Conservation (phyloP, 805 yeast genomes). For the Saturnispora hagleri region DNA sequence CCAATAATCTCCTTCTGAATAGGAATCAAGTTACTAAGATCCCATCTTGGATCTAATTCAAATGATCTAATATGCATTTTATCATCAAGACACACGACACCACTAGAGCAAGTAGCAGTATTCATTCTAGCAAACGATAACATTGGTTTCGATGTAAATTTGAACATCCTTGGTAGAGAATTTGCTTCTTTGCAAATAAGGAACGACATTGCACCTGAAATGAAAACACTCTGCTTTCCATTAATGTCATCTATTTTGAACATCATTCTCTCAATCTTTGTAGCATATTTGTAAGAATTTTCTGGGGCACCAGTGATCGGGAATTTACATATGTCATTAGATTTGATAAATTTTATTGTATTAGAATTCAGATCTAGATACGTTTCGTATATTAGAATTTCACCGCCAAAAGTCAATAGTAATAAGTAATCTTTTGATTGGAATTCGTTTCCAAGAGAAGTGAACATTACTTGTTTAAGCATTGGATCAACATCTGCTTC, state of each 20-base stretch:
- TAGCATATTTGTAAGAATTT: constrained; percentile 63
- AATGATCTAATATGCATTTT: constrained; percentile 58
- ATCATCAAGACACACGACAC: constrained; percentile 65
- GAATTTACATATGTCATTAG: constrained; percentile 33
- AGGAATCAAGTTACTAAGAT: constrained; percentile 55
- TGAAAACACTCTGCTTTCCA: constrained; percentile 51
- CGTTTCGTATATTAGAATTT: constrained; percentile 56
- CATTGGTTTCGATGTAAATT: constrained; percentile 54
- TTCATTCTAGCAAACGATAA: constrained; percentile 56
- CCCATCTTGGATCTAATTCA: constrained; percentile 35
- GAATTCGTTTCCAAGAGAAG: constrained; percentile 52
- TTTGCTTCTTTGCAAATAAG: constrained; percentile 55
- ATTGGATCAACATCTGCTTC: constrained; percentile 61
- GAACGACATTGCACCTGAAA: constrained; percentile 69
- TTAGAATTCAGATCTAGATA: constrained; percentile 33
- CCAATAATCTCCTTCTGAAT: constrained; percentile 43
- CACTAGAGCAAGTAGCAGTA: constrained; percentile 27
- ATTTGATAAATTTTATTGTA: constrained; percentile 34
- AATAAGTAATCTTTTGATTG: constrained; percentile 55
- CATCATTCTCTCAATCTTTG: constrained; percentile 58
- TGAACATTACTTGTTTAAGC: constrained; percentile 57
- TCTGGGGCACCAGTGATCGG: constrained; percentile 71
- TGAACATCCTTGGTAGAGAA: constrained; percentile 55
- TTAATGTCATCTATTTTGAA: constrained; percentile 48
- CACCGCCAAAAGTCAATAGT: constrained; percentile 74